Evolutionary conservation across 805 yeast species (phyloP).

Genomic region (Lipomyces lipofer): DNA sequence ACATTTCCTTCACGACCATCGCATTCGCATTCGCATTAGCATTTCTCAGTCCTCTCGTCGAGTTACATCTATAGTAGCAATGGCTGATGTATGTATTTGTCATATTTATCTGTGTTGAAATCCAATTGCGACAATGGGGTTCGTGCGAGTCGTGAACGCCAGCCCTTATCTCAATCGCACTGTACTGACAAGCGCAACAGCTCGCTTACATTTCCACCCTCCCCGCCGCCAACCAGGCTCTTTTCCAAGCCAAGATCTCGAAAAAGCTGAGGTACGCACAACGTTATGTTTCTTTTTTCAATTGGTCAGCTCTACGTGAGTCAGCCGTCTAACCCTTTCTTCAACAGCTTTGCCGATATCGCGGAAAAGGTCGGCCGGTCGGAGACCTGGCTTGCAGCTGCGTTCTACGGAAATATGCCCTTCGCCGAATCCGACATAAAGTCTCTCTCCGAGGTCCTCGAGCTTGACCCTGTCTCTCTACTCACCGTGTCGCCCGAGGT

Average conservation of each 20-base stretch:
- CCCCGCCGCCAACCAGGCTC: constrained; percentile 30
- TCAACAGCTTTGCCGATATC: constrained; percentile 26
- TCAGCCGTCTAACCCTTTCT: background rate
- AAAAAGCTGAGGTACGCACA: constrained; percentile 26
- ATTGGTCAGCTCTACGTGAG: background rate
- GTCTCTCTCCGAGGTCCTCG: constrained; percentile 24
- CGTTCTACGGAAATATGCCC: constrained; percentile 33
- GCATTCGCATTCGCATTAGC: no score
- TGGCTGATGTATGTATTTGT: constrained; percentile 21
- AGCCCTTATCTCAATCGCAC: background rate
- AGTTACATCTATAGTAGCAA: constrained; percentile 1
- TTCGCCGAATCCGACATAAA: constrained; percentile 28
- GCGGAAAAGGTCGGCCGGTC: constrained; percentile 31
- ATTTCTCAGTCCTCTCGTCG: background rate
- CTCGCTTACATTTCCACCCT: constrained; percentile 28
- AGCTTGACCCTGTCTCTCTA: constrained; percentile 21
- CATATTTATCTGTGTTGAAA: background rate
- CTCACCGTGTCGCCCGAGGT: constrained; percentile 27
- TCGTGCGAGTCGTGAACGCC: no score
- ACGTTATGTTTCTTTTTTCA: background rate
- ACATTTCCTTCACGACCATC: no score
- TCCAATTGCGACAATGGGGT: background rate
- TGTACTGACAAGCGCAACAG: constrained; percentile 1
- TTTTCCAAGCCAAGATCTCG: constrained; percentile 31
- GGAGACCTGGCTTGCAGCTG: constrained; percentile 32